Percentiles rank a stretch among this genome's conserved stretches.
These are phyloP conservation scores for Globisporangium rhizosaccharum DNA, from an alignment of 352 stramenopile genomes.

Conservation along the genomic window DNA sequence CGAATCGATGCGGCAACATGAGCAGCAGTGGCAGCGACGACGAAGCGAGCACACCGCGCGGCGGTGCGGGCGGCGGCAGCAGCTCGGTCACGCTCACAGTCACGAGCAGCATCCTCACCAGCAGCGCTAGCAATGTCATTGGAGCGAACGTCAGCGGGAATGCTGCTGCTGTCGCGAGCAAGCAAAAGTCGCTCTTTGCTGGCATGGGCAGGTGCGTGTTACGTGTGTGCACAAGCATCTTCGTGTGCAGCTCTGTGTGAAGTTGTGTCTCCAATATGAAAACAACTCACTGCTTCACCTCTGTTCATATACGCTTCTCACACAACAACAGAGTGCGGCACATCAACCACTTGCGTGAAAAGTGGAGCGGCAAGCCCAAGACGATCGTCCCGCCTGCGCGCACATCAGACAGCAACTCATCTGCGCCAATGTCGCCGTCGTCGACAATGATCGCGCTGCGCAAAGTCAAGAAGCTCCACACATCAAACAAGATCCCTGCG, in stretches of 20 bases:
- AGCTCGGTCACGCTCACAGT: slow-evolving; percentile 2
- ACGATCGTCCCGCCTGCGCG: slow-evolving; percentile 1
- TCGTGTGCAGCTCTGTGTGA: not conserved
- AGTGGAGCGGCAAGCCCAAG: slow-evolving; percentile 28
- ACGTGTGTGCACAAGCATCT: not conserved
- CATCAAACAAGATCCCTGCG: not conserved
- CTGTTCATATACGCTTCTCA: not conserved
- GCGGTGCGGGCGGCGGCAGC: not conserved
- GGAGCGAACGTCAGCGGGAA: slow-evolving; percentile 1
- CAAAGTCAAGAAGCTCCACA: slow-evolving; percentile 18
- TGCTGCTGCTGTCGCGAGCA: not conserved
- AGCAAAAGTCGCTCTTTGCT: slow-evolving; percentile 43
- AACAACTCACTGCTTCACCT: not conserved
- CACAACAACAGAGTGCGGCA: slow-evolving; percentile 29
- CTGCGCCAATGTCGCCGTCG: slow-evolving; percentile 13
- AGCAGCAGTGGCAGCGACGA: slow-evolving; percentile 34
- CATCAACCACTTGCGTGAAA: slow-evolving; percentile 48
- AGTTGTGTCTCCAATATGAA: not conserved
- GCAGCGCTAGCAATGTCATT: slow-evolving; percentile 5
- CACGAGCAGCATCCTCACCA: slow-evolving; percentile 1
- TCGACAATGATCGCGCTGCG: slow-evolving; percentile 4
- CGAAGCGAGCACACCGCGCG: slow-evolving; percentile 12
- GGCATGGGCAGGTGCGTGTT: slow-evolving; percentile 28
- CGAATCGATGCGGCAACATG: slow-evolving; percentile 14
- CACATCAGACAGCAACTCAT: not conserved